These are phyloP conservation scores for Emmonsiellopsis sp. DNA, from an alignment of 2,329 filamentous ascomycete genomes.

Conservation along the genomic window DNA sequence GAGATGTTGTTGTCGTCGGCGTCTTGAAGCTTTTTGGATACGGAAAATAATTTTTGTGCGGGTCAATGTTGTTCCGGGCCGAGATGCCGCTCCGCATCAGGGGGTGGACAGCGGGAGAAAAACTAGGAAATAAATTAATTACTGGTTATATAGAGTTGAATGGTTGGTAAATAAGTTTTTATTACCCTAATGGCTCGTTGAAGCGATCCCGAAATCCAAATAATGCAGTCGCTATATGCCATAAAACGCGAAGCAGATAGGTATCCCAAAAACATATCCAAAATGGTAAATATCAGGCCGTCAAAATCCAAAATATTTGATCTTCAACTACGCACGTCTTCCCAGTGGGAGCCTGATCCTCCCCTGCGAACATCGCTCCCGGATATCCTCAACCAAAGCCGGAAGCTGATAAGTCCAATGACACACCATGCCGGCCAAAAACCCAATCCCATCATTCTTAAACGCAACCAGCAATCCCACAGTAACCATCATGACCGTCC, in stretches of 20 bases:
- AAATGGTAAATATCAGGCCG: no score
- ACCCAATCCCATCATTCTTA: constrained; percentile 82
- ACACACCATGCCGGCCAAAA: constrained; percentile 71
- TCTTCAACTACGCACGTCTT: not conserved
- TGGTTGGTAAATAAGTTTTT: no score
- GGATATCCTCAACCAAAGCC: constrained; percentile 16
- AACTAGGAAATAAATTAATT: no score
- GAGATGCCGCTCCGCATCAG: no score
- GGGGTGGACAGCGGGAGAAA: no score
- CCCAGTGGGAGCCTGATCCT: constrained; percentile 16
- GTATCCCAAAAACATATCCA: no score
- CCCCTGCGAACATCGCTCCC: constrained; percentile 21
- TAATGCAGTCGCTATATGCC: no score
- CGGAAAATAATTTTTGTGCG: not conserved
- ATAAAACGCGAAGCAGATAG: no score
- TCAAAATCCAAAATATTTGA: not conserved
- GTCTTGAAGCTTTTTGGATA: not conserved
- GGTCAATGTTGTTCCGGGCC: not conserved
- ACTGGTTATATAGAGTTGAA: no score
- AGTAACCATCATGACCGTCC: constrained; percentile 86
- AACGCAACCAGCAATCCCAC: constrained; percentile 75
- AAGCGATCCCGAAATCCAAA: no score
- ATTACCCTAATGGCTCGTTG: no score
- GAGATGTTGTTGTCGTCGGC: not conserved
- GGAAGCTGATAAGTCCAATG: constrained; percentile 56